These are phyloP conservation scores for Pseudogymnoascus sp. DNA, from an alignment of 2,329 filamentous ascomycete species.

Conservation along the genomic window DNA sequence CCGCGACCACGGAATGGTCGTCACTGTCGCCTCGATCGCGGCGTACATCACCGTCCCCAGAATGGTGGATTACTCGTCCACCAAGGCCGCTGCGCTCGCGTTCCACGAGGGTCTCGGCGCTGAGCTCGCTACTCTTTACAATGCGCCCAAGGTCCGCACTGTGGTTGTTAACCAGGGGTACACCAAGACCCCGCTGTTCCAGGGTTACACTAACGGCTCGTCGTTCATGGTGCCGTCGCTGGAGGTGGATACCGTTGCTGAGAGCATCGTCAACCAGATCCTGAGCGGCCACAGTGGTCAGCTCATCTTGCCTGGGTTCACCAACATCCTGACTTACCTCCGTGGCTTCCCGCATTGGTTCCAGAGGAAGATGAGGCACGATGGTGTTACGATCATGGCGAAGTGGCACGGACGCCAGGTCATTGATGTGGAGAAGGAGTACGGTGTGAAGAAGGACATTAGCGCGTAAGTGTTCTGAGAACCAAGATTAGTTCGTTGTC, in stretches of 20 bases:
- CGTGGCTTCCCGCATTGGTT: slow-evolving; percentile 56
- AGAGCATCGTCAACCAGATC: slow-evolving; percentile 53
- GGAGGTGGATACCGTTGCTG: slow-evolving; percentile 55
- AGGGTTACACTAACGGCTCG: slow-evolving; percentile 43
- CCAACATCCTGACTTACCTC: slow-evolving; percentile 34
- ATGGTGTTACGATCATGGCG: slow-evolving; percentile 24
- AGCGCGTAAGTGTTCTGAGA: slow-evolving; percentile 20
- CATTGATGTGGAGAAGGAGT: slow-evolving; percentile 25
- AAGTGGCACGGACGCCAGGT: slow-evolving; percentile 27
- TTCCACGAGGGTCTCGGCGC: slow-evolving; percentile 60
- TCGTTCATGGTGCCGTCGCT: slow-evolving; percentile 46
- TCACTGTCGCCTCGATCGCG: slow-evolving; percentile 60
- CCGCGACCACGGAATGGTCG: slow-evolving; percentile 62
- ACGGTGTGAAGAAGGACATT: slow-evolving; percentile 16
- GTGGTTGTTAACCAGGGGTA: slow-evolving; percentile 58
- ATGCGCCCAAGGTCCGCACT: slow-evolving; percentile 55
- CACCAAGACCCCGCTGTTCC: slow-evolving; percentile 53
- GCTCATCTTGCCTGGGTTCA: slow-evolving; percentile 44
- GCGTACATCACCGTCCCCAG: slow-evolving; percentile 52
- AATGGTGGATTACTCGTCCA: slow-evolving; percentile 60
- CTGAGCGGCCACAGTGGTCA: slow-evolving; percentile 48
- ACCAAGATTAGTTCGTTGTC: neutral
- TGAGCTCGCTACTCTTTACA: slow-evolving; percentile 52
- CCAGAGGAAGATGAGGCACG: slow-evolving; percentile 43
- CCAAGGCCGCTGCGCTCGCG: slow-evolving; percentile 56